Evolutionary conservation across 2,329 filamentous ascomycete genomes (phyloP).

Genomic region (Orbilia javanica): DNA sequence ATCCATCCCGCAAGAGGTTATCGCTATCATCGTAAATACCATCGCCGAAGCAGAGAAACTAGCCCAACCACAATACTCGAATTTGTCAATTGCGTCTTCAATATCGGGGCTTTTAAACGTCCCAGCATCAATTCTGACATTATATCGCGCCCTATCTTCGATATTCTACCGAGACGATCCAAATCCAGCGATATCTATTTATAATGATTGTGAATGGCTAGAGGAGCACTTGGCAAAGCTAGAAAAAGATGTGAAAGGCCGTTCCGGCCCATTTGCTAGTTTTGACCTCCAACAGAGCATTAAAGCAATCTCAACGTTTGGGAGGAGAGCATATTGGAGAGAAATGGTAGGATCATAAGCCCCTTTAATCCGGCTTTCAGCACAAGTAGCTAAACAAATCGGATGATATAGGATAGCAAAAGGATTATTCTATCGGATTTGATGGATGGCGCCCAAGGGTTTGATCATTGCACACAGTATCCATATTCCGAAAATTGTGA

Average conservation of each 20-base stretch:
- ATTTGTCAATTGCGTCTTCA: conserved; percentile 74
- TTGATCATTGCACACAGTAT: conserved; percentile 60
- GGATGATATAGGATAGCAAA: conserved; percentile 42
- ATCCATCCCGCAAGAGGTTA: conserved; percentile 82
- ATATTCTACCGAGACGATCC: conserved; percentile 76
- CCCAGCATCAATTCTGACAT: conserved; percentile 79
- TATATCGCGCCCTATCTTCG: conserved; percentile 82
- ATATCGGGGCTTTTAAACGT: conserved; percentile 78
- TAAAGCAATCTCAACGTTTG: conserved; percentile 59
- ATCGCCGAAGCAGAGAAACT: conserved; percentile 71
- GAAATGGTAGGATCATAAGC: conserved; percentile 44
- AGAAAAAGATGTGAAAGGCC: conserved; percentile 40
- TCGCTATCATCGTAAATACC: conserved; percentile 74
- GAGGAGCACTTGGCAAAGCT: conserved; percentile 67
- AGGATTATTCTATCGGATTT: conserved; percentile 59
- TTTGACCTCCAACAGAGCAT: conserved; percentile 49
- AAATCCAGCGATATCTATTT: conserved; percentile 76
- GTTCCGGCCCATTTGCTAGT: conserved; percentile 6
- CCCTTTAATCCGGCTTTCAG: not conserved
- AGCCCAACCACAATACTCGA: conserved; percentile 64
- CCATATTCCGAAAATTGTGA: conserved; percentile 63
- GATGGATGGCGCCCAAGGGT: conserved; percentile 62
- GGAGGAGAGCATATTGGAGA: conserved; percentile 58
- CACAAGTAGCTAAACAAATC: not conserved
- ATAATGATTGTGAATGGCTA: conserved; percentile 76